Percentiles rank a stretch among this genome's conserved stretches.
phyloP scores from a whole-genome alignment of 129 eudicot genomes.

The Lonicera japonica region DNA sequence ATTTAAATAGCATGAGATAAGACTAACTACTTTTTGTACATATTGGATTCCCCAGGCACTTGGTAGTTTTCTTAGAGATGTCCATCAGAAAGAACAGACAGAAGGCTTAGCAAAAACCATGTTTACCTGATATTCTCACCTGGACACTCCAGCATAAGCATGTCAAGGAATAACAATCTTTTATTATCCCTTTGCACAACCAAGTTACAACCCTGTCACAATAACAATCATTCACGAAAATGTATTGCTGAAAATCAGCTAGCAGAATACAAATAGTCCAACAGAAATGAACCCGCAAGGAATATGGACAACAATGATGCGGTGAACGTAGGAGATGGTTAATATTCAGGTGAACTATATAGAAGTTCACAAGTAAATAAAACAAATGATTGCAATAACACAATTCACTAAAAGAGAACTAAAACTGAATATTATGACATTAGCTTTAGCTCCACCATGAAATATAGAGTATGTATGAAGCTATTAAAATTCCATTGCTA shows the following conservation, averaged over 20 bases:
- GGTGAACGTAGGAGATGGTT: no score
- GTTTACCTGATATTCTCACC: constrained; percentile 57
- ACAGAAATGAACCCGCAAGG: not conserved
- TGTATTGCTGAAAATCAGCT: not conserved
- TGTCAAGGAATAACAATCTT: constrained; percentile 72
- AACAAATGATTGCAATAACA: no score
- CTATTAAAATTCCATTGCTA: no score
- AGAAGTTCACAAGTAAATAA: no score
- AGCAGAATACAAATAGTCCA: not conserved
- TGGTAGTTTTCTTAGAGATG: no score
- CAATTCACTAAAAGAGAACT: no score
- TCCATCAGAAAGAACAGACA: not conserved
- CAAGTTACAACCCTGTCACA: constrained; percentile 83
- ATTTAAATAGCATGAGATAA: not conserved
- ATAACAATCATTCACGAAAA: constrained; percentile 8
- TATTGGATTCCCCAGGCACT: no score
- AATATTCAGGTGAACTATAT: no score
- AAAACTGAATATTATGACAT: no score
- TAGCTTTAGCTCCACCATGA: no score
- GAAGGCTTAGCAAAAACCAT: not conserved
- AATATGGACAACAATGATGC: no score
- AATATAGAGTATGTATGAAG: no score
- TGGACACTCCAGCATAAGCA: constrained; percentile 66
- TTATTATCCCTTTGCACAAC: constrained; percentile 63
- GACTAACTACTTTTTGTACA: not conserved